Base-by-base conservation (phyloP, 2,329 filamentous ascomycete species). In the Trichophaea hybrida region DNA sequence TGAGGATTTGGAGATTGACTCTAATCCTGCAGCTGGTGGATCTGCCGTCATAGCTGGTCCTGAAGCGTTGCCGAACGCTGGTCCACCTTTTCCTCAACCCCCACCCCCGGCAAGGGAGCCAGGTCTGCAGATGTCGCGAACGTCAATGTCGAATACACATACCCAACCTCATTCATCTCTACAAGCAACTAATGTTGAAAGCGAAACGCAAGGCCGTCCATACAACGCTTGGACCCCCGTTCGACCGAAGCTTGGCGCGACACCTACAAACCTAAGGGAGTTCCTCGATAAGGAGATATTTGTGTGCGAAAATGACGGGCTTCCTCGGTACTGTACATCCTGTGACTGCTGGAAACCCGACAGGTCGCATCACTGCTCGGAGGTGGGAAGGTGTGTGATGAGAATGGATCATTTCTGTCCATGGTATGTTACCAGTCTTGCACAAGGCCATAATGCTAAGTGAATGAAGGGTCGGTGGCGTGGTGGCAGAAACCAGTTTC, bases 401-500 rank as follows among this genome's bases (percentile, higher is more conserved):
- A 93, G 93, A 69, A 93, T 96, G 85, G 91, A 97, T 64, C 91
- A 97, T 70, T 93, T 90, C 68, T 98, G 93, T 69, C 93, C 91
- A 0, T 97, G 83, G 81, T 77, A 71, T 60, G 68, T 67, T 51
- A 17, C 32, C 43, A 13, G 15, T 6, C 56, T 58, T 46, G 17
- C 43, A 50, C 24, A 31, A 50, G 17, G 46, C 46, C 12, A 12
- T 10, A 43, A 17, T 58, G 17, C 56, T 65, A n/a, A 65, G 53
- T 35, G 33, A 31, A 52, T 53, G 61, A 54, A 79, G 85, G 86
- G 90, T 94, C n/a, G 91, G 91, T 3, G 93, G 91, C 24, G 86
- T 95, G 65, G 83, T 98, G 7, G 85, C 83, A 0, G 90, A 96
- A 71, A 89, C 82, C 1, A 82, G 44, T 49, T 59, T 61, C 35